phyloP scores from a whole-genome alignment of 495 filamentous ascomycete genomes.

The Aspergillus conjunctus region DNA sequence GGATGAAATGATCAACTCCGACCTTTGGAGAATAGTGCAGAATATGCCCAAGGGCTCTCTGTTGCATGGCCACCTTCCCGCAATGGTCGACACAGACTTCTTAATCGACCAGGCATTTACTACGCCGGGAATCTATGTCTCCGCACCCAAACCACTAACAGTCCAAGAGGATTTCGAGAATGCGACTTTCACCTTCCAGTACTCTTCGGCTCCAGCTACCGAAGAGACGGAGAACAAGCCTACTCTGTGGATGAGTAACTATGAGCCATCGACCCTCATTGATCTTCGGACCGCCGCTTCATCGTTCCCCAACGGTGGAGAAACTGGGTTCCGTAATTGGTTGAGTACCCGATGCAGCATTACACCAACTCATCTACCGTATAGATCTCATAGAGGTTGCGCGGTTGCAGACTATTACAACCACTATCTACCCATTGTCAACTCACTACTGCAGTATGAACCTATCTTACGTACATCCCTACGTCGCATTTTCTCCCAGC shows the following conservation, averaged over 20 bases:
- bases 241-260: slow-evolving; percentile 64
- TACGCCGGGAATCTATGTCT: slow-evolving; percentile 75
- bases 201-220: slow-evolving; percentile 30
- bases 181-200: slow-evolving; percentile 56
- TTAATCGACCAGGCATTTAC: slow-evolving; percentile 69
- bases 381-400: slow-evolving; percentile 74
- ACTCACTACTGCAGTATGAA: slow-evolving; percentile 81
- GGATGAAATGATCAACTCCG: slow-evolving; percentile 75
- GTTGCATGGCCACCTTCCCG: slow-evolving; percentile 84
- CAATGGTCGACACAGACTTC: slow-evolving; percentile 85
- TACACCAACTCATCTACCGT: slow-evolving; percentile 67
- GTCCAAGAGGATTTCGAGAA: slow-evolving; percentile 48
- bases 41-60: slow-evolving; percentile 90
- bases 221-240: slow-evolving; percentile 28
- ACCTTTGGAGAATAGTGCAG: slow-evolving; percentile 81
- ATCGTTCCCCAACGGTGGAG: slow-evolving; percentile 69
- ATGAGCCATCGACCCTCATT: slow-evolving; percentile 57
- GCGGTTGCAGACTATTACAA: slow-evolving; percentile 79
- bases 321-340: slow-evolving; percentile 74
- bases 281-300: slow-evolving; percentile 66
- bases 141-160: slow-evolving; percentile 54
- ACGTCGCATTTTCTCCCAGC: slow-evolving; percentile 61
- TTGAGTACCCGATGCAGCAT: slow-evolving; percentile 72
- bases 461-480: slow-evolving; percentile 83
- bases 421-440: slow-evolving; percentile 67